A percentile compares a stretch with the other conserved stretches of the same genome.
These are phyloP conservation scores for Bauhinia variegata DNA, from an alignment of 306 rosid genomes.

Conservation along the genomic window DNA sequence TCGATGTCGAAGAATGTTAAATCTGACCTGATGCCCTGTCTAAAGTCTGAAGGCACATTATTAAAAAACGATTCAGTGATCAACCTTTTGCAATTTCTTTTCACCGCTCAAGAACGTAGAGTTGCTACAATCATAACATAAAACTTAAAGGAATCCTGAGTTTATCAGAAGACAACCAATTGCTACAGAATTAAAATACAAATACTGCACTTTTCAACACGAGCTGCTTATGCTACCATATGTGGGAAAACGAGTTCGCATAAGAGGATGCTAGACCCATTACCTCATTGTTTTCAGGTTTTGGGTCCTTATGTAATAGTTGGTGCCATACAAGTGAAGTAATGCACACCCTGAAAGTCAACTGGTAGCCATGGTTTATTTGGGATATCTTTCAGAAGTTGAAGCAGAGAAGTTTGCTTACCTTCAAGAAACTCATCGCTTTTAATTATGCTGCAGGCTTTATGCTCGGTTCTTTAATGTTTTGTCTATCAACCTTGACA, in stretches of 20 bases:
- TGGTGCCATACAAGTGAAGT: conserved; percentile 3
- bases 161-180: too few relatives aligned
- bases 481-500: conserved; percentile 29
- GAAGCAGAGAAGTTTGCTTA: conserved; percentile 8
- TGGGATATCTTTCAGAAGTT: not conserved
- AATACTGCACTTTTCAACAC: too few relatives aligned
- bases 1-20: too few relatives aligned
- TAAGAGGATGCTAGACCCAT: conserved; percentile 21
- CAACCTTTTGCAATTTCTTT: not conserved
- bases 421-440: conserved; percentile 17
- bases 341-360: conserved; percentile 24
- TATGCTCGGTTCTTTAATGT: conserved; percentile 7
- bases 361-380: too few relatives aligned
- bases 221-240: too few relatives aligned
- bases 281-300: conserved; percentile 5
- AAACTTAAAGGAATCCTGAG: too few relatives aligned
- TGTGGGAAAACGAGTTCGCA: too few relatives aligned
- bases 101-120: too few relatives aligned
- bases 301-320: conserved; percentile 22
- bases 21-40: not conserved
- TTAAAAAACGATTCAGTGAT: not conserved
- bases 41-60: too few relatives aligned
- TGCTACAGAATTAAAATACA: too few relatives aligned
- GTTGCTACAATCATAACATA: too few relatives aligned
- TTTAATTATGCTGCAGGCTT: conserved; percentile 25